Evolutionary conservation across 495 filamentous ascomycete genomes (phyloP).

Genomic region (Aspergillus cavernicola): DNA sequence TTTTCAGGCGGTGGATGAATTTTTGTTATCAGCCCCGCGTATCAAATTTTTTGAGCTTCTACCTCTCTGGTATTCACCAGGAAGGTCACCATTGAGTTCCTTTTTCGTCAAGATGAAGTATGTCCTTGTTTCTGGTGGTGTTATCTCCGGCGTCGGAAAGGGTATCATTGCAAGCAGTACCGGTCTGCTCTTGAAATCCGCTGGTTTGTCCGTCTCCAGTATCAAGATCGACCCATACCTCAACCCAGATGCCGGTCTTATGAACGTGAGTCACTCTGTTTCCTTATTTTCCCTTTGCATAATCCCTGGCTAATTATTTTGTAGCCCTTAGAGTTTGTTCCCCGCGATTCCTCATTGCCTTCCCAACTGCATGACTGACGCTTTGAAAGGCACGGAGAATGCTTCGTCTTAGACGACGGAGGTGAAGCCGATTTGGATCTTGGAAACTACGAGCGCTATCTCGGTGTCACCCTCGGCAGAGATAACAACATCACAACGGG

Average conservation of each 20-base stretch:
- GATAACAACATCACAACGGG: constrained; percentile 95
- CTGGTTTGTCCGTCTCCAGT: constrained; percentile 62
- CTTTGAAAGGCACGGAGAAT: constrained; percentile 60
- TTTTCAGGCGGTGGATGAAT: constrained; percentile 10
- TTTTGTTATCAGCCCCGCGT: constrained; percentile 9
- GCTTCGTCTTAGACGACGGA: constrained; percentile 70
- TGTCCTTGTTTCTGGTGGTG: constrained; percentile 79
- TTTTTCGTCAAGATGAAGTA: constrained; percentile 65
- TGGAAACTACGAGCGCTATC: constrained; percentile 91
- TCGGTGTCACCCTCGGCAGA: constrained; percentile 64
- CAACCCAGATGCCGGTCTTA: constrained; percentile 73
- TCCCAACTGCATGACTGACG: constrained; percentile 12
- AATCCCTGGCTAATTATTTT: constrained; percentile 3
- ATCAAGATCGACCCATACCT: constrained; percentile 63
- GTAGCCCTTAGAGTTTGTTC: constrained; percentile 20
- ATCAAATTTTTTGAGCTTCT: constrained; percentile 16
- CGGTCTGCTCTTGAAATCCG: constrained; percentile 79
- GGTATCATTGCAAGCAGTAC: constrained; percentile 66
- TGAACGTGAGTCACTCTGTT: constrained; percentile 67
- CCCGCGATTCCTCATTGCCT: constrained; percentile 1
- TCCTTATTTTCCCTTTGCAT: not conserved
- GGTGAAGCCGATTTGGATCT: constrained; percentile 90
- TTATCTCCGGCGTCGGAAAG: constrained; percentile 80
- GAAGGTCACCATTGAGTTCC: constrained; percentile 16
- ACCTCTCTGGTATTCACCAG: constrained; percentile 22